Conservation (phyloP, 1,284 basidiomycete genomes). For the Malassezia japonica region DNA sequence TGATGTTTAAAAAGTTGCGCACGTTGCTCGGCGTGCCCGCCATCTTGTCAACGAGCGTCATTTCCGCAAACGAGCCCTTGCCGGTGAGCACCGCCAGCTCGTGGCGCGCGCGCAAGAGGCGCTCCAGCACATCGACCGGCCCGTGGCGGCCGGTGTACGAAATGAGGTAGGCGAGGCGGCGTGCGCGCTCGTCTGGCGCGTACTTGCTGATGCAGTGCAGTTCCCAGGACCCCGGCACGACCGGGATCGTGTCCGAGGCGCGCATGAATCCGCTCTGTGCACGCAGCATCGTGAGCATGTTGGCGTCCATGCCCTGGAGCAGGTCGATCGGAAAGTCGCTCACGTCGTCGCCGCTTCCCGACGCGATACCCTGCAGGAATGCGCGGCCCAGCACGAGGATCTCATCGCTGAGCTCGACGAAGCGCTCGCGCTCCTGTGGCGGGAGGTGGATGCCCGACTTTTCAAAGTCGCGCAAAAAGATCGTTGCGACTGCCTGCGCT, state of each 20-base stretch:
- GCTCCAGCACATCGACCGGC: slow-evolving; percentile 36
- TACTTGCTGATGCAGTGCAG: slow-evolving; percentile 84
- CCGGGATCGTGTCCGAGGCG: slow-evolving; percentile 6
- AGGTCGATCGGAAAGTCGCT: slow-evolving; percentile 25
- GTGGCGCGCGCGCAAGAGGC: slow-evolving; percentile 29
- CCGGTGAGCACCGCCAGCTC: slow-evolving; percentile 42
- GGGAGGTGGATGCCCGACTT: slow-evolving; percentile 90
- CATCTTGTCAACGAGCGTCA: slow-evolving; percentile 46
- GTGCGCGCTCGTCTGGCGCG: slow-evolving; percentile 66
- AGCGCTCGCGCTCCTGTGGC: slow-evolving; percentile 63
- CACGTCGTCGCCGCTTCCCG: slow-evolving; percentile 17
- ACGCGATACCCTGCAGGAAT: slow-evolving; percentile 57
- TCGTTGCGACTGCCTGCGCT: slow-evolving; percentile 62
- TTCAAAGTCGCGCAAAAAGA: slow-evolving; percentile 93
- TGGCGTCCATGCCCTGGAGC: slow-evolving; percentile 23
- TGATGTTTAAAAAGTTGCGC: slow-evolving; percentile 31
- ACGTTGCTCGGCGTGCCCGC: slow-evolving; percentile 36
- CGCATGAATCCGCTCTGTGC: neutral
- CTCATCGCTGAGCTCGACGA: slow-evolving; percentile 82
- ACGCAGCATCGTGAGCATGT: slow-evolving; percentile 11
- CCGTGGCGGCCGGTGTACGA: slow-evolving; percentile 28
- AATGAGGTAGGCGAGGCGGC: slow-evolving; percentile 61
- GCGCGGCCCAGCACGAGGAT: slow-evolving; percentile 78
- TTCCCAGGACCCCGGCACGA: slow-evolving; percentile 54
- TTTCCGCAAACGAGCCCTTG: slow-evolving; percentile 33